Evolutionary conservation across 2,329 filamentous ascomycete genomes (phyloP), one percentile per base, ranked within the genome.

Genomic region (Fusarium temperatum): DNA sequence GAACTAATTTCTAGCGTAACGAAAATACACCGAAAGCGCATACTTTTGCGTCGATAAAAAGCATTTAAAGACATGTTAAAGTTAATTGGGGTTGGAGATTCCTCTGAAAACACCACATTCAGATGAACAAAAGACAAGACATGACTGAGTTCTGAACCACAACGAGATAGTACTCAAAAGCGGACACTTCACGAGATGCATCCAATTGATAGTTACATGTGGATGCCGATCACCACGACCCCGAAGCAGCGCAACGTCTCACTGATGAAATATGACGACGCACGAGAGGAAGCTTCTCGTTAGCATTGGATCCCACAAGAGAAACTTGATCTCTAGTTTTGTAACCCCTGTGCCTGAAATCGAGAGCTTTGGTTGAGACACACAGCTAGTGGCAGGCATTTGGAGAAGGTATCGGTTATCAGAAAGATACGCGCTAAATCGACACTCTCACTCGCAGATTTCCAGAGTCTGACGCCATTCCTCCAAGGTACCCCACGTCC

Each of bases 401-500:
- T 71, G 57, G 61, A 56, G 48, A 54, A 63, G 59, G 59, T 65
- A 59, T 56, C 47, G 51, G 67, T 13, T 70, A 63, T 59, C 50
- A 61, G 50, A 28, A 60, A 35, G 48, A 72, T 69, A 69, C 44
- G 68, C 68, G 68, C 68, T 70, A 75, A 56, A 68, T 55, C 24
- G 55, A 56, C 28, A 47, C 41, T 53, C 41, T 36, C 58, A 51
- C 68, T 45, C 58, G 50, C 55, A 42, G 41, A 65, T 39, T 64
- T 24, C 22, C 8, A 50, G 60, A 44, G 51, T 56, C 65, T 74
- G 71, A 74, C 67, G 72, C 67, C 71, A 74, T 74, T 67, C 50
- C 48, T 53, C 45, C 36, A 66, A 63, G 30, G 59, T 60, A 72
- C 67, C 51, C 60, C 44, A 47, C 26, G 30, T 45, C 42, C 59